A percentile compares a stretch with the other conserved stretches of the same genome.
Evolutionary conservation across 2,329 filamentous ascomycete genomes (phyloP).

Genomic region (Clonostachys rhizophaga): DNA sequence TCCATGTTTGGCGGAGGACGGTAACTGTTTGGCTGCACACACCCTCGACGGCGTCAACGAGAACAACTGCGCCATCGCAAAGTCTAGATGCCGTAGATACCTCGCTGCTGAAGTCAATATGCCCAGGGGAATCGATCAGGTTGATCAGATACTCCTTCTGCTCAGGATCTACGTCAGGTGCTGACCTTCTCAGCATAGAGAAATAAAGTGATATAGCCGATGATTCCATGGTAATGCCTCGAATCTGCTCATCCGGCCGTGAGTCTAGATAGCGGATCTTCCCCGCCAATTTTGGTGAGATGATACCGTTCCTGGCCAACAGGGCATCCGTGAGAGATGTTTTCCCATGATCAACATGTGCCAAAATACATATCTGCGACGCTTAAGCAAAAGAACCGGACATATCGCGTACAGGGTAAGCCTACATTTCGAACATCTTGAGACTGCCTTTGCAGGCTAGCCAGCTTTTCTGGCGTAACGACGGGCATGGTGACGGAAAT

Average conservation of each 20-base stretch:
- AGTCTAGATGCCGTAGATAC: conserved; percentile 92
- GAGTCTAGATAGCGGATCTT: conserved; percentile 98
- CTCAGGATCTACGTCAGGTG: conserved; percentile 63
- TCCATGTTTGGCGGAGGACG: conserved; percentile 90
- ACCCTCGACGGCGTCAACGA: conserved; percentile 95
- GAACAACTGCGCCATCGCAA: conserved; percentile 88
- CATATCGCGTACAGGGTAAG: not conserved
- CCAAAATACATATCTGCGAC: conserved; percentile 81
- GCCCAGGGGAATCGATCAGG: conserved; percentile 88
- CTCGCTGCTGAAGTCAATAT: conserved; percentile 98
- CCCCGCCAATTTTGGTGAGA: conserved; percentile 93
- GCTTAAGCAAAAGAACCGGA: not conserved
- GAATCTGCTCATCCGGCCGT: conserved; percentile 87
- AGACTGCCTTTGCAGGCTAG: conserved; percentile 81
- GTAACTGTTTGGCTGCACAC: conserved; percentile 99
- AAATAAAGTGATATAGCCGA: conserved; percentile 97
- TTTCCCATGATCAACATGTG: conserved; percentile 97
- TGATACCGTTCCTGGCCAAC: conserved; percentile 98
- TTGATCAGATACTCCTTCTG: conserved; percentile 94
- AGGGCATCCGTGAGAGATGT: conserved; percentile 95
- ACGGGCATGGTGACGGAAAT: conserved; percentile 67
- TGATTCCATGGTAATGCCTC: conserved; percentile 99
- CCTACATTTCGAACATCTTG: conserved; percentile 89
- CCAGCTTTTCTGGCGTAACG: conserved; percentile 84
- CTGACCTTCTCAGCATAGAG: conserved; percentile 74